phyloP scores from a whole-genome alignment of 208 protist species.

The Crithidia fasciculata region DNA sequence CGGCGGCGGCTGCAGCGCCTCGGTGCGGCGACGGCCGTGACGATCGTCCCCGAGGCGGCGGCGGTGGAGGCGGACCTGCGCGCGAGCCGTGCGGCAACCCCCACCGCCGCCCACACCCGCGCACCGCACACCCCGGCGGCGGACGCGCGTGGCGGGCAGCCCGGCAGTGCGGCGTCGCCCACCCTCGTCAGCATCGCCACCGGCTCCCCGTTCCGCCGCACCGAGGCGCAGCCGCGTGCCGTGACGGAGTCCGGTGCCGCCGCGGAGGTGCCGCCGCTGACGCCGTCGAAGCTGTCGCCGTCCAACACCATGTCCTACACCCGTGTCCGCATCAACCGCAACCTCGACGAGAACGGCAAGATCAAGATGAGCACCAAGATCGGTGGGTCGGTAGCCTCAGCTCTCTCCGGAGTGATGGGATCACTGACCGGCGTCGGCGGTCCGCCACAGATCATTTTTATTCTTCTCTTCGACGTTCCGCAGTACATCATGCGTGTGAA shows the following conservation, averaged over 20 bases:
- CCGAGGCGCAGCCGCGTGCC: slow-evolving; percentile 26
- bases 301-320: slow-evolving; percentile 41
- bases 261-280: slow-evolving; percentile 21
- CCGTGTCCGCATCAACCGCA: slow-evolving; percentile 49
- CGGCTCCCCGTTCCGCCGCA: slow-evolving; percentile 28
- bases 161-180: not conserved
- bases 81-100: slow-evolving; percentile 13
- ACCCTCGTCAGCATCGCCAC: slow-evolving; percentile 30
- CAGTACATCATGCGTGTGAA: slow-evolving; percentile 51
- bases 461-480: slow-evolving; percentile 50
- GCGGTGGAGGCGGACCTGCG: slow-evolving; percentile 15
- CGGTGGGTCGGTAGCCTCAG: slow-evolving; percentile 24
- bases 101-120: slow-evolving; percentile 15
- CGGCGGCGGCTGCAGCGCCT: slow-evolving; percentile 5
- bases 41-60: slow-evolving; percentile 21
- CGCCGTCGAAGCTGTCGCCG: slow-evolving; percentile 37
- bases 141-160: not conserved
- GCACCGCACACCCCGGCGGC: not conserved
- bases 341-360: slow-evolving; percentile 40
- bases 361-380: slow-evolving; percentile 39
- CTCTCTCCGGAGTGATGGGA: slow-evolving; percentile 41
- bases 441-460: slow-evolving; percentile 55
- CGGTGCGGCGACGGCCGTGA: slow-evolving; percentile 15
- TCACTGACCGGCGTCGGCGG: slow-evolving; percentile 45
- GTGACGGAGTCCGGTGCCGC: slow-evolving; percentile 27